Base-by-base conservation (phyloP, 371 early-diverging fungal genomes). In the Rhizomucor pusillus region DNA sequence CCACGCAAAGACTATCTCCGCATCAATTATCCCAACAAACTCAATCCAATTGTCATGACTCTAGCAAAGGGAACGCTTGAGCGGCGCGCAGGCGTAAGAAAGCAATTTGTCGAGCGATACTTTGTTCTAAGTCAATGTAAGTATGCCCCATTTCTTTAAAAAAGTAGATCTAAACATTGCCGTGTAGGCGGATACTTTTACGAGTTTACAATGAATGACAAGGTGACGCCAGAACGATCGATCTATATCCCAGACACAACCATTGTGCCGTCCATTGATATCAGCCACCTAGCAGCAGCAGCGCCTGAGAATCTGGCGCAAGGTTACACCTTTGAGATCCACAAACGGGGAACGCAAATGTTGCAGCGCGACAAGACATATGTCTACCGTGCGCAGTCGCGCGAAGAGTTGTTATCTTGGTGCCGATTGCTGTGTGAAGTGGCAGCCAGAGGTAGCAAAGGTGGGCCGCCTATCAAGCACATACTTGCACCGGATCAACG, bases 21-120 rank as follows among this genome's bases (percentile, higher is more conserved):
- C n/a, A 74, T 77, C 44, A 72, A 74, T 19, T 77, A 74, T 58
- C 66, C 72, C 13, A 74, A 77, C 56, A 77, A 74, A 34, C 52
- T 56, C 14, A 65, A 71, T 51, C 73, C 75, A 0, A 39, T 57
- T 13, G 78, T 78, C 2, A 63, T 66, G 67, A 73, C 73, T 5
- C 41, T 74, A 7, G 50, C 65, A 10, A 70, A 72, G 45, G 78
- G 78, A 4, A 56, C 62, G 35, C 47, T 74, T 56, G 66, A 69
- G 12, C 60, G 73, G 11, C 67, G 66, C 13, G 50, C 52, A 29
- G 71, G 73, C 29, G 75, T 70, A 1, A 50, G 64, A 18, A 74
- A 71, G 34, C 70, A 73, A 47, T 78, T 61, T 49, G 44, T 50
- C 23, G 69, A 72, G 13, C 64, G 63, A 13, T 63, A 52, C 39